Percentiles rank a stretch among this genome's conserved stretches.
Evolutionary conservation across 176 grass and related monocot genomes (phyloP).

Genomic region (Thinopyrum elongatum): DNA sequence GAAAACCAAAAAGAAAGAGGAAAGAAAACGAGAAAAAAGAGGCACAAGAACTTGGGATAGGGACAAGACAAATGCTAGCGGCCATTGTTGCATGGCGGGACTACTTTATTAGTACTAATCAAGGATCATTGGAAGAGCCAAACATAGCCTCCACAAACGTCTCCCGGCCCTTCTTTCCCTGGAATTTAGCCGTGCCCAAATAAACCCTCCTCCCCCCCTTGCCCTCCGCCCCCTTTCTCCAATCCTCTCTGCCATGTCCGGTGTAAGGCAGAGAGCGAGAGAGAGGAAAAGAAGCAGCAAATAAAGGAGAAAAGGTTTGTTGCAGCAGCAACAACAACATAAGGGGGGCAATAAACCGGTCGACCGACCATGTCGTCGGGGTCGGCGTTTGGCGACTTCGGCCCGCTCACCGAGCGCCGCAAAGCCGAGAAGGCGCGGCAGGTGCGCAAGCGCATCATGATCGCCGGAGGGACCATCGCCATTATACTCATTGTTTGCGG

Average conservation of each 20-base stretch:
- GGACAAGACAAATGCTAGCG: background rate
- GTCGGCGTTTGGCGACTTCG: constrained; percentile 85
- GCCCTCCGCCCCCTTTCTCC: constrained; percentile 40
- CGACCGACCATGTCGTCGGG: constrained; percentile 52
- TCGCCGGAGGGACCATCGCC: constrained; percentile 44
- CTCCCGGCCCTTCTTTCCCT: constrained; percentile 64
- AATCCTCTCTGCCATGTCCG: constrained; percentile 56
- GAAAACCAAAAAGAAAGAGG: too few species aligned
- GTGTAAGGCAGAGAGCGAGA: constrained; percentile 52
- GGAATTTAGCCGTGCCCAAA: constrained; percentile 37
- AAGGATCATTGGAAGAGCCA: background rate
- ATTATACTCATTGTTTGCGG: constrained; percentile 47
- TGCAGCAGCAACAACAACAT: background rate
- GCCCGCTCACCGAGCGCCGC: constrained; percentile 77
- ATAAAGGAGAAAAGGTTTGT: background rate
- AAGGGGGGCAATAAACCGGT: background rate
- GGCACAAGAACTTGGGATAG: too few species aligned
- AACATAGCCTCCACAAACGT: constrained; percentile 62
- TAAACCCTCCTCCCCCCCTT: constrained; percentile 33
- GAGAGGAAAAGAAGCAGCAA: constrained; percentile 22
- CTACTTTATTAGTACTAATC: background rate
- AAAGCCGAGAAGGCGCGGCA: constrained; percentile 59
- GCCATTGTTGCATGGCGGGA: constrained; percentile 10
- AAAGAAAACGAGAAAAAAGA: too few species aligned
- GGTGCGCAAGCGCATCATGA: constrained; percentile 51